Conservation (phyloP, 139 green algal species). For the Coccomyxa sp. region DNA sequence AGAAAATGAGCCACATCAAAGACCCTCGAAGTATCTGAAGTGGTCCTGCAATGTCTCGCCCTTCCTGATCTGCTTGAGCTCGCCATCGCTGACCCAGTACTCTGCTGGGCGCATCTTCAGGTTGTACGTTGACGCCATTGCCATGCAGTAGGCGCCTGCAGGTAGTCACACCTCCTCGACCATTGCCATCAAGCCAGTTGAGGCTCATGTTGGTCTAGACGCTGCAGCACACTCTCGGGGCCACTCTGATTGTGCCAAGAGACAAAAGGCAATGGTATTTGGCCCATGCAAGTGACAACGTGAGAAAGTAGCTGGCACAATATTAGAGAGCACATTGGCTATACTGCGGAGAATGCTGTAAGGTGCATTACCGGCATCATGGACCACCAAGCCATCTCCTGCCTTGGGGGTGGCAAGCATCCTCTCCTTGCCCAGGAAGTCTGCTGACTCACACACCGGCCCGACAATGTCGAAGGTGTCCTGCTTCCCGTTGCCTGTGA, state of each 20-base stretch:
- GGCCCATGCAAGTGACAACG: too few relatives aligned
- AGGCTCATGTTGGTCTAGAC: too few relatives aligned
- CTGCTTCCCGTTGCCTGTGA: conserved; percentile 20
- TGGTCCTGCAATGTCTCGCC: conserved; percentile 86
- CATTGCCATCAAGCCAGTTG: too few relatives aligned
- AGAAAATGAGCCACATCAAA: too few relatives aligned
- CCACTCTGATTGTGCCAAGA: too few relatives aligned
- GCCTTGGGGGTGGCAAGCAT: conserved; percentile 28
- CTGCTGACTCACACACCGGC: conserved; percentile 94
- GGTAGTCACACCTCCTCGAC: too few relatives aligned
- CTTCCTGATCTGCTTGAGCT: conserved; percentile 76
- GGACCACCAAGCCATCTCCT: conserved; percentile 83
- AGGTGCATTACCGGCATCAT: conserved; percentile 89
- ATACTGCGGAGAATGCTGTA: too few relatives aligned
- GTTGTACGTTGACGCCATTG: conserved; percentile 98
- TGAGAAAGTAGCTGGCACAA: too few relatives aligned
- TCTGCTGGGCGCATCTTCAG: conserved; percentile 92
- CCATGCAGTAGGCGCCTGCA: conserved; percentile 91
- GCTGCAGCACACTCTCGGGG: too few relatives aligned
- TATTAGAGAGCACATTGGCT: too few relatives aligned
- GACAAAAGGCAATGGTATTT: too few relatives aligned
- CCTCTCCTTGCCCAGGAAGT: conserved; percentile 94
- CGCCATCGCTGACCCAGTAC: conserved; percentile 74
- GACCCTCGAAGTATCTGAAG: conserved; percentile 77
- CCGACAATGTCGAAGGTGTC: conserved; percentile 89